Conservation (phyloP, 345 rosid species). For the Durio zibethinus region DNA sequence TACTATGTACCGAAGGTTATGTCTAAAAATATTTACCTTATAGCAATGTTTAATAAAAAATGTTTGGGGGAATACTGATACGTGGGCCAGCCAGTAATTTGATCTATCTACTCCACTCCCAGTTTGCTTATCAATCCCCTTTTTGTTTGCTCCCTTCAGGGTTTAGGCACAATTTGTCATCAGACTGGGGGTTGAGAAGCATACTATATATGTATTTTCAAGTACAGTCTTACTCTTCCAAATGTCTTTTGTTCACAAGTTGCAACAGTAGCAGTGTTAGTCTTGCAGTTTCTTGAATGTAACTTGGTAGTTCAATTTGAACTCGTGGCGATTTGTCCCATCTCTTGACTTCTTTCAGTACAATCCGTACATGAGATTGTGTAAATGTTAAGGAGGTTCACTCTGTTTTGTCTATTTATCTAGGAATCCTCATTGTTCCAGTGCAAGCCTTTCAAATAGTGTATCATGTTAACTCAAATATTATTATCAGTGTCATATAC, state of each 20-base stretch:
- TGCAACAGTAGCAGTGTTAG: neutral
- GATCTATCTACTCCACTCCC: neutral
- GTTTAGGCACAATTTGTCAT: neutral
- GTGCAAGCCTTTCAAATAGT: neutral
- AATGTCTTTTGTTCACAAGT: neutral
- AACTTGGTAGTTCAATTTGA: neutral
- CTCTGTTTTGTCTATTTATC: neutral
- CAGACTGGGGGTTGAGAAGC: too few relatives aligned
- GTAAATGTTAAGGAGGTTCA: too few relatives aligned
- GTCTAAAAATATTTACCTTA: too few relatives aligned
- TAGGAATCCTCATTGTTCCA: neutral
- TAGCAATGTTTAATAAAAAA: too few relatives aligned
- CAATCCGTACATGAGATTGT: neutral
- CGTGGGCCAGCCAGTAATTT: slow-evolving; percentile 26
- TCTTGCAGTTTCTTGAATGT: too few relatives aligned
- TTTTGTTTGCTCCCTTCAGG: slow-evolving; percentile 12
- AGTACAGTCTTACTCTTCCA: neutral
- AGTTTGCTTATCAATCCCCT: neutral
- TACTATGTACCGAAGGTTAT: too few relatives aligned
- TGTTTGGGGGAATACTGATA: slow-evolving; percentile 54
- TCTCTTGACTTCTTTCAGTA: neutral
- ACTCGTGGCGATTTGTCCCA: neutral
- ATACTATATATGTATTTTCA: neutral
- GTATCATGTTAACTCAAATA: too few relatives aligned
- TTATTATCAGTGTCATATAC: too few relatives aligned